A percentile compares a stretch with the other conserved stretches of the same genome.
phyloP scores from a whole-genome alignment of 1,284 basidiomycete species.

The Meripilus lineatus region DNA sequence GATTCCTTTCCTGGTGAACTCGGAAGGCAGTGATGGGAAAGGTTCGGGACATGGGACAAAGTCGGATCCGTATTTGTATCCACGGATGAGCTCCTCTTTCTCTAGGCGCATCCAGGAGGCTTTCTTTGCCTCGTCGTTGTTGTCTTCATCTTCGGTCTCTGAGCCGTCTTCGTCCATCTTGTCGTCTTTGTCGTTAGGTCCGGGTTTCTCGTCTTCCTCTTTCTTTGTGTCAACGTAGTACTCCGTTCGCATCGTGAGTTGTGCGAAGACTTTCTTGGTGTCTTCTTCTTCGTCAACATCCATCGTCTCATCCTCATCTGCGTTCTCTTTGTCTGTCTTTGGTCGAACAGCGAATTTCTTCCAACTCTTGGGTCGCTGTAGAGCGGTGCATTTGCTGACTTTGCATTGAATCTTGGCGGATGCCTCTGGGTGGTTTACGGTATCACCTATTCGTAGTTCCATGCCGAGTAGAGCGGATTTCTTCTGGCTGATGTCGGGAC shows the following conservation, averaged over 20 bases:
- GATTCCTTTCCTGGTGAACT: slow-evolving; percentile 77
- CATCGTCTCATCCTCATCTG: slow-evolving; percentile 24
- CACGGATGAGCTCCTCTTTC: slow-evolving; percentile 72
- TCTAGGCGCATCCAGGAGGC: slow-evolving; percentile 36
- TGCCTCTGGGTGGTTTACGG: slow-evolving; percentile 56
- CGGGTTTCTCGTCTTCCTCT: slow-evolving; percentile 14
- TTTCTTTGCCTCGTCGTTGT: background rate
- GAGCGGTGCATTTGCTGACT: slow-evolving; percentile 79
- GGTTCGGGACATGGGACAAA: slow-evolving; percentile 83
- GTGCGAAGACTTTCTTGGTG: slow-evolving; percentile 40
- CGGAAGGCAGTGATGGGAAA: slow-evolving; percentile 53
- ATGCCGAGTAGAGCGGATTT: slow-evolving; percentile 64
- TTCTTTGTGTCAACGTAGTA: slow-evolving; percentile 47
- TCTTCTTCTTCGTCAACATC: slow-evolving; percentile 27
- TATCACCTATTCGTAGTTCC: slow-evolving; percentile 73
- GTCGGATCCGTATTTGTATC: slow-evolving; percentile 90
- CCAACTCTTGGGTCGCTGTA: slow-evolving; percentile 71
- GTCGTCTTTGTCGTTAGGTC: slow-evolving; percentile 21
- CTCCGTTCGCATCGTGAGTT: slow-evolving; percentile 53
- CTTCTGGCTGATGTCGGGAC: slow-evolving; percentile 64
- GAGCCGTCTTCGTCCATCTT: slow-evolving; percentile 19
- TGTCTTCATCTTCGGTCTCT: slow-evolving; percentile 22
- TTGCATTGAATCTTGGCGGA: slow-evolving; percentile 75
- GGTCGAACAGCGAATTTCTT: slow-evolving; percentile 63
- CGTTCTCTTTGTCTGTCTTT: slow-evolving; percentile 24